phyloP scores from a whole-genome alignment of 805 yeast species.

The Cyberlindnera subsufficiens region DNA sequence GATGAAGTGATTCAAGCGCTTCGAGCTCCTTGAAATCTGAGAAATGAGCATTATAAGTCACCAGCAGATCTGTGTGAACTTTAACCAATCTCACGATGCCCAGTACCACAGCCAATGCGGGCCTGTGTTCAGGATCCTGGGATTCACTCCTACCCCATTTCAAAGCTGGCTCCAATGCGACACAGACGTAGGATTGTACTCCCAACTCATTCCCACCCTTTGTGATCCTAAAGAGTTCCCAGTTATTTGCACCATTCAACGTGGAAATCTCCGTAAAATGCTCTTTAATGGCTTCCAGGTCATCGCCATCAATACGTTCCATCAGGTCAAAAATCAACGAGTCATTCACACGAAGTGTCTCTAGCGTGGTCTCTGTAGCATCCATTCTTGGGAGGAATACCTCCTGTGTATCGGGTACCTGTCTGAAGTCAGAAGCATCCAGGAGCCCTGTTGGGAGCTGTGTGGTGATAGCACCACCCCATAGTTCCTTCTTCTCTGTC shows the following conservation, averaged over 20 bases:
- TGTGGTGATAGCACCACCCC: constrained; percentile 78
- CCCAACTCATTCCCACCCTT: constrained; percentile 10
- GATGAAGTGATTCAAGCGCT: constrained; percentile 14
- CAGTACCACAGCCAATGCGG: constrained; percentile 44
- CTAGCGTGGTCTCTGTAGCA: constrained; percentile 25
- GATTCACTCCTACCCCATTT: constrained; percentile 45
- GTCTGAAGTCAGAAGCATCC: constrained; percentile 76
- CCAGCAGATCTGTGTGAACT: constrained; percentile 53
- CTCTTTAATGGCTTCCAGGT: constrained; percentile 36
- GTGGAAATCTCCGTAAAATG: constrained; percentile 54
- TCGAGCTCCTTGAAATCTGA: constrained; percentile 23
- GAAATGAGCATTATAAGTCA: constrained; percentile 58
- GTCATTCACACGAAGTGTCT: constrained; percentile 36
- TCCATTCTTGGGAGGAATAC: constrained; percentile 53
- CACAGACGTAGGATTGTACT: constrained; percentile 26
- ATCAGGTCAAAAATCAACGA: constrained; percentile 62
- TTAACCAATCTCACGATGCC: constrained; percentile 48
- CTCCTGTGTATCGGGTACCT: constrained; percentile 92
- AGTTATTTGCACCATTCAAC: constrained; percentile 32
- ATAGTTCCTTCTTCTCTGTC: constrained; percentile 33
- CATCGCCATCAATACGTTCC: constrained; percentile 40
- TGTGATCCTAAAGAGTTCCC: constrained; percentile 26
- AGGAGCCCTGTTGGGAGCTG: constrained; percentile 52
- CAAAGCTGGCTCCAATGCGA: constrained; percentile 37
- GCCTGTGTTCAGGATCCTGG: constrained; percentile 15